Evolutionary conservation across 306 rosid species (phyloP).

Genomic region (Sesbania bispinosa): DNA sequence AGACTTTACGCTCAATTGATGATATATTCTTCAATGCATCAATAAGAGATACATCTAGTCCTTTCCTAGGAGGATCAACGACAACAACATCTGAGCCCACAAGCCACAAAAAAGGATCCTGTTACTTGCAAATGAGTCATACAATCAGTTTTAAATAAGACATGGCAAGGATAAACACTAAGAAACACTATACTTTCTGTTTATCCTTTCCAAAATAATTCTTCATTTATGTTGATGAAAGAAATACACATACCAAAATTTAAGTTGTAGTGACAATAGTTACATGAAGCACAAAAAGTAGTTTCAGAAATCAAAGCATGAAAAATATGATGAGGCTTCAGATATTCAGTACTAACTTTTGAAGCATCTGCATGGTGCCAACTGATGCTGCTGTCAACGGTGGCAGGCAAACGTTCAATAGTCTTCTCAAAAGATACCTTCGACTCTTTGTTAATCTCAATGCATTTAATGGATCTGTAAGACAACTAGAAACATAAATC

Average conservation of each 20-base stretch:
- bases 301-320: constrained; percentile 15
- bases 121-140: constrained; percentile 33
- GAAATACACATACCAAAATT: not conserved
- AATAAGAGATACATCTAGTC: constrained; percentile 73
- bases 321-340: constrained; percentile 25
- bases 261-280: not conserved
- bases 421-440: constrained; percentile 94
- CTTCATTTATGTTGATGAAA: not conserved
- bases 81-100: constrained; percentile 82
- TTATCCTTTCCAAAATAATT: not conserved
- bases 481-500: constrained; percentile 8
- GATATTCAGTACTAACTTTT: constrained; percentile 45
- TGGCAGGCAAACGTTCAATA: constrained; percentile 62
- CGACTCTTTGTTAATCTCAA: constrained; percentile 89
- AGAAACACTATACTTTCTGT: not conserved
- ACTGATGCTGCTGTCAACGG: constrained; percentile 64
- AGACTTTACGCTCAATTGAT: constrained; percentile 50
- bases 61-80: constrained; percentile 97
- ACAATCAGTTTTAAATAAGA: constrained; percentile 29
- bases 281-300: not conserved
- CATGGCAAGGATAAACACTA: not conserved
- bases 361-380: constrained; percentile 97
- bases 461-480: constrained; percentile 80
- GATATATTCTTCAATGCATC: constrained; percentile 57
- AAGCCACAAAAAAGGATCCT: constrained; percentile 92